These are phyloP conservation scores for Rhizopogon roseolus DNA, from an alignment of 768 basidiomycete species.

Conservation along the genomic window DNA sequence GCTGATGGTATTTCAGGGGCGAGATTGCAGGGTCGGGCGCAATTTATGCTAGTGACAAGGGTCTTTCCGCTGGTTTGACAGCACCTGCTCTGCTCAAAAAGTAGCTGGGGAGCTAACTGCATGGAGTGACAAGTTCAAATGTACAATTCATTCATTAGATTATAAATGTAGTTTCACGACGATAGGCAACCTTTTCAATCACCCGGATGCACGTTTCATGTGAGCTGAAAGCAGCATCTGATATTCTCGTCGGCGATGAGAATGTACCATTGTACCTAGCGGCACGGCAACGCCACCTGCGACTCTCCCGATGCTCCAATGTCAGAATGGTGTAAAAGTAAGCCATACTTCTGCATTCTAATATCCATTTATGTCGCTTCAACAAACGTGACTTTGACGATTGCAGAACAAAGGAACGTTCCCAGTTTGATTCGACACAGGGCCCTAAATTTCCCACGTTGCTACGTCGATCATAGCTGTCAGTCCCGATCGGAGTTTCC, in stretches of 20 bases:
- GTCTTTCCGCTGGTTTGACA: conserved; percentile 72
- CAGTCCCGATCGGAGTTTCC: conserved; percentile 10
- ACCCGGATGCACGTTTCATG: not conserved
- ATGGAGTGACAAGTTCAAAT: conserved; percentile 9
- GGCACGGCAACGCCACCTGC: too few relatives aligned
- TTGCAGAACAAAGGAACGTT: conserved; percentile 16
- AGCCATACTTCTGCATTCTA: not conserved
- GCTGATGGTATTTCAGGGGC: conserved; percentile 45
- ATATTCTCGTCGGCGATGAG: not conserved
- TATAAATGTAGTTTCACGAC: conserved; percentile 21
- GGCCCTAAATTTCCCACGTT: too few relatives aligned
- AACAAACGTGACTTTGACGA: too few relatives aligned
- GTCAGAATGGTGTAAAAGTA: too few relatives aligned
- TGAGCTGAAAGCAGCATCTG: conserved; percentile 8
- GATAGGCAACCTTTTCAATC: not conserved
- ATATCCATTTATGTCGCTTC: too few relatives aligned
- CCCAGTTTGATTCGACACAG: not conserved
- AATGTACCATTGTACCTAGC: too few relatives aligned
- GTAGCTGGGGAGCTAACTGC: conserved; percentile 26
- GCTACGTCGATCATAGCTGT: too few relatives aligned
- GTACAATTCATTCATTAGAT: conserved; percentile 23
- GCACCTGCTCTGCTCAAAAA: conserved; percentile 71
- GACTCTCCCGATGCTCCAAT: too few relatives aligned
- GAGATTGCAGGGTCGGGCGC: conserved; percentile 64
- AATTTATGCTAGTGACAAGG: conserved; percentile 72